Evolutionary conservation across 345 rosid genomes (phyloP), one percentile per base, ranked within the genome.

Genomic region (Populus pruinosa): DNA sequence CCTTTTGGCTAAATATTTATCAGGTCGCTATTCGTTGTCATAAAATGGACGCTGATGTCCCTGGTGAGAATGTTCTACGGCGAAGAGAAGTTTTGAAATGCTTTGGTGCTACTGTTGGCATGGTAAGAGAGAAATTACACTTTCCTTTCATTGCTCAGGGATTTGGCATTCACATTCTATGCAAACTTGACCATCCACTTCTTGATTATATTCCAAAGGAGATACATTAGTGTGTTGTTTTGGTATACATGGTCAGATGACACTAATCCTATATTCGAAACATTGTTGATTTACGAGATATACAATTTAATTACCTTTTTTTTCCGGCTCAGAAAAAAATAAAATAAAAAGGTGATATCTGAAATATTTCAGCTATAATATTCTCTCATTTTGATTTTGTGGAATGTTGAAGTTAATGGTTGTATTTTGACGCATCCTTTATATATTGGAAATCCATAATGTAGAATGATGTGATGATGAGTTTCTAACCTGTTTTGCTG

Each of bases 1-100:
- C 53, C 55, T 21, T 14, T 16, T 39, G 35, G 18, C 16, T n/a
- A 70, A 18, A 39, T 44, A 44, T 55, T 74, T 64, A 82, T 71
- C 85, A 92, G 97, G 90, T 36, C 49, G 70, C 67, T 38, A 77
- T 90, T 68, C 85, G 88, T 77, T 91, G 97, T 83, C 76, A 73
- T 72, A 86, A 84, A 77, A 81, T 44, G 17, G 90, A 82, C 29
- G 67, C 78, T 17, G 88, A 77, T 76, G 83, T 59, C 62, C 55
- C 35, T 66, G 77, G 43, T 18, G 86, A 77, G 62, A 79, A 69
- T 71, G 76, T 78, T 67, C 78, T 89, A 65, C 70, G 79, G 50
- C 85, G 98, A 53, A 87, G 97, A 76, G 91, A 93, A 68, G 77
- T 86, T 80, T 87, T 91, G 69, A 88, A 86, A 76, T 82, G 85